These are phyloP conservation scores for Noccaea caerulescens DNA, from an alignment of 345 rosid species.

Conservation along the genomic window DNA sequence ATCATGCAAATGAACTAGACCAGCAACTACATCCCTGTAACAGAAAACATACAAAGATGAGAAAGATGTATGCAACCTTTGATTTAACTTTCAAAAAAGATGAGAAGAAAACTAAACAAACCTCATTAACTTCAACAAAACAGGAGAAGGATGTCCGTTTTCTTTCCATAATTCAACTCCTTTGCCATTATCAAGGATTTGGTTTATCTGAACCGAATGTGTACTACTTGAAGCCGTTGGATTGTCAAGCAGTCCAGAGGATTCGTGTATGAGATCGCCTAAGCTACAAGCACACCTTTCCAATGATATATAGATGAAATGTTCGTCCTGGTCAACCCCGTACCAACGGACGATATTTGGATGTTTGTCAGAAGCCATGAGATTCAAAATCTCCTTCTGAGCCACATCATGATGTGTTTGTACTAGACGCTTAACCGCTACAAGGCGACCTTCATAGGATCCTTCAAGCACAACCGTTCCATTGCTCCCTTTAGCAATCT, in stretches of 20 bases:
- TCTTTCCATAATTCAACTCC: constrained; percentile 62
- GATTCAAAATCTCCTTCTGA: constrained; percentile 67
- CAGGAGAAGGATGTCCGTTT: constrained; percentile 63
- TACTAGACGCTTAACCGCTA: constrained; percentile 73
- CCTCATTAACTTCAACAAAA: constrained; percentile 70
- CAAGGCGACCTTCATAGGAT: constrained; percentile 60
- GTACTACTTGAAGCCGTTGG: constrained; percentile 43
- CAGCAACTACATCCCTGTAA: constrained; percentile 68
- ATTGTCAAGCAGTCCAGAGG: constrained; percentile 50
- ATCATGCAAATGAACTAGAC: constrained; percentile 77
- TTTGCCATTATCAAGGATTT: constrained; percentile 47
- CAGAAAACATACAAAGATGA: constrained; percentile 30
- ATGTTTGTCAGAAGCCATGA: constrained; percentile 73
- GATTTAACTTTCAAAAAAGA: background rate
- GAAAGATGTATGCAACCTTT: constrained; percentile 18
- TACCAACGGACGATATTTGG: constrained; percentile 75
- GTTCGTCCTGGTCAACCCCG: constrained; percentile 70
- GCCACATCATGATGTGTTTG: constrained; percentile 75
- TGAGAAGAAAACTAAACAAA: constrained; percentile 30
- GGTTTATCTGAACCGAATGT: constrained; percentile 36
- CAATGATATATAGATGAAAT: constrained; percentile 67
- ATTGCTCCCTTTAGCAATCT: constrained; percentile 68
- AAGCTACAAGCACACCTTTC: constrained; percentile 76
- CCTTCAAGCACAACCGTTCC: constrained; percentile 77
- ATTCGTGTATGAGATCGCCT: constrained; percentile 56